Evolutionary conservation across 106 monocot genomes (phyloP).

Genomic region (Dendrobium chrysotoxum): DNA sequence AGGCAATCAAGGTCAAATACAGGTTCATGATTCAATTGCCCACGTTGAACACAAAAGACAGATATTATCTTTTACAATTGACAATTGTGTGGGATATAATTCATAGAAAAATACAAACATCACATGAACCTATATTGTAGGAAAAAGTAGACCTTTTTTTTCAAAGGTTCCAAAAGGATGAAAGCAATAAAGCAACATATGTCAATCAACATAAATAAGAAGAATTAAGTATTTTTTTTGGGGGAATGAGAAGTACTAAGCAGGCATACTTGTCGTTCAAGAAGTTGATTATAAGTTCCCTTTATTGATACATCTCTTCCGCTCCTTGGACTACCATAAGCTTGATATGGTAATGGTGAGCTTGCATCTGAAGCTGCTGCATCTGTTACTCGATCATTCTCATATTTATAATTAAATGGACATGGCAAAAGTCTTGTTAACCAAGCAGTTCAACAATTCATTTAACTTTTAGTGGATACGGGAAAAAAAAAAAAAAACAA

Average conservation of each 20-base stretch:
- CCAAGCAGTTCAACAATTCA: not conserved
- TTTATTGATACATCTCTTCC: slow-evolving; percentile 47
- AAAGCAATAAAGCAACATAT: not conserved
- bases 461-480: not conserved
- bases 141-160: not conserved
- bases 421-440: slow-evolving; percentile 5
- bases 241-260: not conserved
- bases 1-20: too few relatives aligned
- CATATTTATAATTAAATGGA: slow-evolving; percentile 73
- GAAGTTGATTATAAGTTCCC: slow-evolving; percentile 86
- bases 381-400: slow-evolving; percentile 79
- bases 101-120: not conserved
- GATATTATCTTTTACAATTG: too few relatives aligned
- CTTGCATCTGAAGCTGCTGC: slow-evolving; percentile 66
- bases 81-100: not conserved
- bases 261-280: slow-evolving; percentile 83
- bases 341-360: slow-evolving; percentile 87
- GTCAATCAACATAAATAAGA: not conserved
- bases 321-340: slow-evolving; percentile 63
- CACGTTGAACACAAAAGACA: too few relatives aligned
- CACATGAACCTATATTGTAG: not conserved
- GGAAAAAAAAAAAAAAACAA: too few relatives aligned
- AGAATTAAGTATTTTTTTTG: not conserved
- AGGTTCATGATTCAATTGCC: too few relatives aligned
- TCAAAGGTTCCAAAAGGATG: not conserved